Conservation (phyloP, 768 basidiomycete species). For the Trametes sanguinea region DNA sequence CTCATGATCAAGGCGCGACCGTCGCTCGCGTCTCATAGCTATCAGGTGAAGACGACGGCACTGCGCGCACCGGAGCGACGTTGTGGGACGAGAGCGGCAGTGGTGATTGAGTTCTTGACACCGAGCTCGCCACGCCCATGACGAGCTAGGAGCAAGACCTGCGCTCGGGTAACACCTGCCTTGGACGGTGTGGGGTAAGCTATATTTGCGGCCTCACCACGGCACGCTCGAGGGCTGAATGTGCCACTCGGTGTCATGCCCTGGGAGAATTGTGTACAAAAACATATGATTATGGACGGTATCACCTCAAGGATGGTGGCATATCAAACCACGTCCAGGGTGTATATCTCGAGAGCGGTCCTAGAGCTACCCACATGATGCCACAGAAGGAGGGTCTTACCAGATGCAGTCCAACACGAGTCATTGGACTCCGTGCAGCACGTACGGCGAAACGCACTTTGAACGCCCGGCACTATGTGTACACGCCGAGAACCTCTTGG, state of each 20-base stretch:
- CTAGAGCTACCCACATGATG: not conserved
- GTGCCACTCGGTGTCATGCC: not conserved
- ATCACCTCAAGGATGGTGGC: not conserved
- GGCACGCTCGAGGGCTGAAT: not conserved
- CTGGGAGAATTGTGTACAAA: not conserved
- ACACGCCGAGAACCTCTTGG: not conserved
- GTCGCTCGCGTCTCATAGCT: not conserved
- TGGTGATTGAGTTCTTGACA: conserved; percentile 7
- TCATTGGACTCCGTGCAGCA: not conserved
- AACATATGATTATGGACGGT: not conserved
- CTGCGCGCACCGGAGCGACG: not conserved
- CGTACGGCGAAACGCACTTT: conserved; percentile 2
- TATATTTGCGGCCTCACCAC: not conserved
- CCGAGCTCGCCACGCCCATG: not conserved
- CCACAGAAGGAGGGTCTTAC: not conserved
- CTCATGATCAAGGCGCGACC: not conserved
- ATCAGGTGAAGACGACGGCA: not conserved
- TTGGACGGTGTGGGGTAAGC: not conserved
- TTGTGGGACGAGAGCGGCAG: not conserved
- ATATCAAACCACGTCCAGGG: not conserved
- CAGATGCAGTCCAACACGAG: not conserved
- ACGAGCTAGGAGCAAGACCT: not conserved
- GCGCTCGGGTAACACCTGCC: conserved; percentile 1
- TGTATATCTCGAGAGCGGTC: not conserved
- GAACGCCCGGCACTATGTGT: not conserved